These are phyloP conservation scores for Arabidopsis hybrid DNA, from an alignment of 441 rosid genomes.

Conservation along the genomic window DNA sequence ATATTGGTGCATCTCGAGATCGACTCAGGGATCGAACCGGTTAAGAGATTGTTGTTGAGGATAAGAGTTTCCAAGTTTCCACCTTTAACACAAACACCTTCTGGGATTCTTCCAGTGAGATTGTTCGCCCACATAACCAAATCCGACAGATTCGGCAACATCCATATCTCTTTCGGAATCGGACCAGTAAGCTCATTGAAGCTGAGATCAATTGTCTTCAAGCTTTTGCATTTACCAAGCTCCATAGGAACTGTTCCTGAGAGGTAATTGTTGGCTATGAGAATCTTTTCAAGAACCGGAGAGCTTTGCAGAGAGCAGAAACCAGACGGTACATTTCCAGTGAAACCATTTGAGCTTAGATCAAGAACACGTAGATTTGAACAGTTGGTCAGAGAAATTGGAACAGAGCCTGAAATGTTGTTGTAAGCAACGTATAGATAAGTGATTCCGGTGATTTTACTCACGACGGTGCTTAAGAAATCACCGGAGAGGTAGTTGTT, in stretches of 20 bases:
- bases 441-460: conserved; percentile 60
- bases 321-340: conserved; percentile 64
- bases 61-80: conserved; percentile 85
- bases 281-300: conserved; percentile 64
- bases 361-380: conserved; percentile 76
- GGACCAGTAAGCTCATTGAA: conserved; percentile 77
- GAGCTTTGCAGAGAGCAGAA: conserved; percentile 61
- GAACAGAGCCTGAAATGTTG: conserved; percentile 79
- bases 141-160: conserved; percentile 69
- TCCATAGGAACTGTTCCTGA: conserved; percentile 70
- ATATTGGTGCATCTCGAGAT: conserved; percentile 77
- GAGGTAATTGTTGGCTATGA: conserved; percentile 70
- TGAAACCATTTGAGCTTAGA: conserved; percentile 78
- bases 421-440: conserved; percentile 74
- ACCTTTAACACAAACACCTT: conserved; percentile 72
- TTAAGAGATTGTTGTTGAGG: conserved; percentile 85
- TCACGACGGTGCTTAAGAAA: conserved; percentile 70
- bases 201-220: conserved; percentile 83
- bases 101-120: conserved; percentile 81
- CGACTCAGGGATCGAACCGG: conserved; percentile 75
- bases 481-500: conserved; percentile 76
- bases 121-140: conserved; percentile 93
- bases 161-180: conserved; percentile 75
- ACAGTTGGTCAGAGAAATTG: conserved; percentile 65
- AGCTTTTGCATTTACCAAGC: conserved; percentile 73